Percentiles rank a stretch among this genome's conserved stretches.
Conservation (phyloP, 75 land plant species). For the Pinus tabuliformis region DNA sequence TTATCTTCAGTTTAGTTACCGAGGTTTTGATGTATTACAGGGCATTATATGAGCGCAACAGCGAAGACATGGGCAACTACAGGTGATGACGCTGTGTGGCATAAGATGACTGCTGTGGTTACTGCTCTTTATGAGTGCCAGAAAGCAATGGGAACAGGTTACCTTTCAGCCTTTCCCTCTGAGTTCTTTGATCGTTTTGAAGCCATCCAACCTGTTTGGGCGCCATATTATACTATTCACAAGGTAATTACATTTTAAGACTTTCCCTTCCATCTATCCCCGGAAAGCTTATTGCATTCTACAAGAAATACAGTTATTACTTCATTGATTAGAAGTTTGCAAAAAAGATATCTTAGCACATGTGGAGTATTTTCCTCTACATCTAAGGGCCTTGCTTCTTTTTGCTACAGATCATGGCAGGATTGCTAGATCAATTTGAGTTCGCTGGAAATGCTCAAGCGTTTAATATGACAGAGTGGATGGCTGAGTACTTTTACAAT, state of each 20-base stretch:
- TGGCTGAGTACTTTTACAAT: conserved; percentile 75
- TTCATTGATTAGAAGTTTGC: no score
- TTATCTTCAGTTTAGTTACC: no score
- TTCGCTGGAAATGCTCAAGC: conserved; percentile 56
- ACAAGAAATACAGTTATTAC: no score
- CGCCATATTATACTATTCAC: conserved; percentile 94
- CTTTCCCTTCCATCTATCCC: no score
- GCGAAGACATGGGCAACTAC: conserved; percentile 95
- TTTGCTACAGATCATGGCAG: conserved; percentile 69
- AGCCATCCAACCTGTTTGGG: conserved; percentile 79
- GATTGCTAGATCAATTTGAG: conserved; percentile 76
- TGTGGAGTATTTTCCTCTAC: no score
- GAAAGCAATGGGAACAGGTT: conserved; percentile 71
- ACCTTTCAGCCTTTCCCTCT: conserved; percentile 94
- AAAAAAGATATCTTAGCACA: no score
- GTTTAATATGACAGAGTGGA: conserved; percentile 57
- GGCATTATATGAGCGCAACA: conserved; percentile 93
- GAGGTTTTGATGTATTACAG: conserved; percentile 22
- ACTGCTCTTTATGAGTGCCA: conserved; percentile 70
- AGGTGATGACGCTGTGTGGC: conserved; percentile 46
- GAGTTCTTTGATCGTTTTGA: conserved; percentile 87
- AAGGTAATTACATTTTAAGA: conserved; percentile 41
- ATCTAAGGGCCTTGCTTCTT: neutral
- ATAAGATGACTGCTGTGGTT: conserved; percentile 65
- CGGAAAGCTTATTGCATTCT: no score